Evolutionary conservation across 169 alveolate genomes (phyloP), one percentile per base, ranked within the genome.

Genomic region (Cryptosporidium viatorum): DNA sequence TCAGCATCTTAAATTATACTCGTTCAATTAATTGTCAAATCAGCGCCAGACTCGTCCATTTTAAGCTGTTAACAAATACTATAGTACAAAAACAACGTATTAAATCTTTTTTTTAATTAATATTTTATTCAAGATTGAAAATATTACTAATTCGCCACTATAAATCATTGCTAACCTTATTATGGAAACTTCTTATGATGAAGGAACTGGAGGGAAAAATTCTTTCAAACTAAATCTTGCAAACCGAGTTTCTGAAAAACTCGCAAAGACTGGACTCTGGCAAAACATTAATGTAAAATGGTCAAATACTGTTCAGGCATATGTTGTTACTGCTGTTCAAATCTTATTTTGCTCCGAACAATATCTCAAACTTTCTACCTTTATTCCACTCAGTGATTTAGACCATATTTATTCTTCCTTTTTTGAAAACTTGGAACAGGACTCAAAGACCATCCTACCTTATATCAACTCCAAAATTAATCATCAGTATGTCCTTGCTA

Each of bases 191-290:
- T 48, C 37, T 9, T 55, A 23, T 29, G 3, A 26, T 9, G 67
- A 55, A 26, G 67, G 21, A 26, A 55, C 35, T 9, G n/a, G 18
- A 0, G 52, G 10, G 7, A 29, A 9, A 65, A 65, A 33, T 14
- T 18, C 23, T n/a, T 5, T 65, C 10, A 9, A 65, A 37, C 71
- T 65, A 23, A 31, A 65, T 31, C 43, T 80, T 26, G 80, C 75
- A 39, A 69, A n/a, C 16, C 35, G 50, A 29, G 45, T 80, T 80
- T n/a, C 71, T 43, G 50, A 80, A 31, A 80, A 80, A 39, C 70
- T 80, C 37, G 33, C 41, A 31, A 60, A 58, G 10, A 26, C 62
- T 10, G 68, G 80, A 16, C 33, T 23, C 16, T 80, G 89, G 89
- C 48, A 21, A 3, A 65, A 62, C 29, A 48, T 80, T 23, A 35